Base-by-base conservation (phyloP, 2,329 filamentous ascomycete species). In the Fusarium denticulatum region DNA sequence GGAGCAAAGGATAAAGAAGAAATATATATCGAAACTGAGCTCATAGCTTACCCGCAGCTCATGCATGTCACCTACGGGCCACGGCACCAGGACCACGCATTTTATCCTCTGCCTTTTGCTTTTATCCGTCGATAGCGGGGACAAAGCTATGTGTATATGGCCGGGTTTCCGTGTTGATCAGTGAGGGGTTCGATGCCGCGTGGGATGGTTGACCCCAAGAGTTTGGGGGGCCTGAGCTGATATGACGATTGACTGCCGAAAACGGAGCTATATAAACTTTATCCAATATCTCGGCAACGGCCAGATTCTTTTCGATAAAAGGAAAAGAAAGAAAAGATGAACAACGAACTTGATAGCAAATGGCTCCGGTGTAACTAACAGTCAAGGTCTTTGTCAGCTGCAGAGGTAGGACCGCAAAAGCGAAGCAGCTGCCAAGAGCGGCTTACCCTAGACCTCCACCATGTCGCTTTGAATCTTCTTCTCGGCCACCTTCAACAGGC, bases 121-220 rank as follows among this genome's bases (percentile, higher is more conserved):
- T 39, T 53, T 39, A 49, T 60, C 62, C 56, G 43, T 55, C 39
- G 63, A 60, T 59, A 73, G 74, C 37, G 62, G 72, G 65, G 60
- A 28, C 26, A 13, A 42, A 55, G 46, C 42, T 45, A 18, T 40
- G 24, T 34, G 36, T 69, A 42, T 55, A 67, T 73, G 56, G 67
- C 57, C 58, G 55, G 43, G 45, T 45, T 53, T 42, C 67, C 67
- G 62, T 60, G 47, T 39, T 74, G 60, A 72, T 67, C 67, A 53
- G 22, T 71, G 65, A 73, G 65, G 72, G 72, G 72, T 71, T 61
- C 45, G 50, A 49, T 55, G 47, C 30, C 46, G 60, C 50, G 56
- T 60, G 55, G 45, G 53, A 66, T 47, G 50, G 26, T 68, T 34
- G 32, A 72, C 69, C 72, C 71, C 69, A 74, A 37, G 39, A 46